These are phyloP conservation scores for Ambrosia artemisiifolia DNA, from an alignment of 129 eudicot species.

Conservation along the genomic window DNA sequence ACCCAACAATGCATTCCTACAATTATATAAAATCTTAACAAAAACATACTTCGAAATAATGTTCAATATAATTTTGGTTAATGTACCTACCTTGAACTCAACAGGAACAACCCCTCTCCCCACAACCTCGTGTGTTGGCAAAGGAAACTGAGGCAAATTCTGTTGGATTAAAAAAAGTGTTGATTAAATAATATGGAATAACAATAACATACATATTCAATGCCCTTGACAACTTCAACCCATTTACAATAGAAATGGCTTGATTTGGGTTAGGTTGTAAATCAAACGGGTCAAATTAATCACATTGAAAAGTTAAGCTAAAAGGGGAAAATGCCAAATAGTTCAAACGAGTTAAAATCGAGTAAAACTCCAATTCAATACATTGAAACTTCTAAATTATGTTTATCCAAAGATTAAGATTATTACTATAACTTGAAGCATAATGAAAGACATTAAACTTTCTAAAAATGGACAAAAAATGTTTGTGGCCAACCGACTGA, in stretches of 20 bases:
- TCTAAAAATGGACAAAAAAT: too few relatives aligned
- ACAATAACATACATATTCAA: neutral
- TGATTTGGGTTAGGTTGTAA: neutral
- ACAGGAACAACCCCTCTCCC: slow-evolving; percentile 45
- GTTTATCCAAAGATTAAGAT: neutral
- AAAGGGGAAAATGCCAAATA: neutral
- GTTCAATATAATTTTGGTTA: neutral
- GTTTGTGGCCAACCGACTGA: too few relatives aligned
- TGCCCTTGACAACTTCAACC: neutral
- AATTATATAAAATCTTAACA: neutral
- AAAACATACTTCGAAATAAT: neutral
- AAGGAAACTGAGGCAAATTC: slow-evolving; percentile 67
- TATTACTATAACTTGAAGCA: neutral
- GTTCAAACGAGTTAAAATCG: neutral
- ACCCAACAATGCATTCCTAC: slow-evolving; percentile 51
- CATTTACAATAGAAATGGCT: too few relatives aligned
- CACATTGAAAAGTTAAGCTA: too few relatives aligned
- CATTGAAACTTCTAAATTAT: neutral
- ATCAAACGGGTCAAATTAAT: neutral
- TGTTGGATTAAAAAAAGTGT: slow-evolving; percentile 20
- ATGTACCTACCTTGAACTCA: slow-evolving; percentile 50
- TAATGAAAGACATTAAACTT: too few relatives aligned
- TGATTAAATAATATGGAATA: neutral
- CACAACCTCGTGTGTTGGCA: slow-evolving; percentile 65
- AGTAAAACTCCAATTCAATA: neutral